A percentile compares a stretch with the other conserved stretches of the same genome.
Conservation (phyloP, 345 rosid genomes). For the Eutrema japonicum region DNA sequence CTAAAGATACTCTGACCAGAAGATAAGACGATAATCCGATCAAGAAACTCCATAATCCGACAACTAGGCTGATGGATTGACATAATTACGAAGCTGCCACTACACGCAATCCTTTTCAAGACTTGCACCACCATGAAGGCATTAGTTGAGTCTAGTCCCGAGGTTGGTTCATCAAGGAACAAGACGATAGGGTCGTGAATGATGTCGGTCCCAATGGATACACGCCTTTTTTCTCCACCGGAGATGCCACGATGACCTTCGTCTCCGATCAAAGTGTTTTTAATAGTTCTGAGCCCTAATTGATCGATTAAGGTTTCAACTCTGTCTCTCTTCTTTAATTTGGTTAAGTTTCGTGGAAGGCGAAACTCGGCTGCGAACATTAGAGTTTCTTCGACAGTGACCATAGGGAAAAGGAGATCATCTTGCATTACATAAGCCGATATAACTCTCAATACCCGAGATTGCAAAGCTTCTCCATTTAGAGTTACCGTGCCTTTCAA, state of each 20-base stretch:
- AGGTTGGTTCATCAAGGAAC: conserved; percentile 92
- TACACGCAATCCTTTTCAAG: conserved; percentile 73
- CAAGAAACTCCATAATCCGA: conserved; percentile 66
- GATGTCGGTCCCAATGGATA: conserved; percentile 80
- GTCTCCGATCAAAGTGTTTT: conserved; percentile 70
- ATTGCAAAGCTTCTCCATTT: conserved; percentile 58
- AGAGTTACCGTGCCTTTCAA: conserved; percentile 77
- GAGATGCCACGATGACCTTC: conserved; percentile 79
- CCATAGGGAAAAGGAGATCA: conserved; percentile 78
- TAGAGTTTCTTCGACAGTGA: conserved; percentile 80
- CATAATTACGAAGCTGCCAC: conserved; percentile 78
- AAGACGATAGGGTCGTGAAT: conserved; percentile 79
- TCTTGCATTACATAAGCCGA: conserved; percentile 96
- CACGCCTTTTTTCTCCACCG: conserved; percentile 62
- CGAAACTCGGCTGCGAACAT: conserved; percentile 87
- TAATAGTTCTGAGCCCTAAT: conserved; percentile 64
- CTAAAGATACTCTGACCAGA: conserved; percentile 58
- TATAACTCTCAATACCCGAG: conserved; percentile 58
- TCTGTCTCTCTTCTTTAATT: conserved; percentile 65
- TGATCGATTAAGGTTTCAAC: conserved; percentile 72
- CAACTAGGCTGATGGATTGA: conserved; percentile 77
- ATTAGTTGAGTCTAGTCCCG: conserved; percentile 85
- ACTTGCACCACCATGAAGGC: conserved; percentile 86
- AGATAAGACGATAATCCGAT: conserved; percentile 52
- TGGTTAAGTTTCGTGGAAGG: conserved; percentile 72